Percentiles rank a stretch among this genome's conserved stretches.
Evolutionary conservation across 83 land plant species (phyloP).

Genomic region (Picea abies): DNA sequence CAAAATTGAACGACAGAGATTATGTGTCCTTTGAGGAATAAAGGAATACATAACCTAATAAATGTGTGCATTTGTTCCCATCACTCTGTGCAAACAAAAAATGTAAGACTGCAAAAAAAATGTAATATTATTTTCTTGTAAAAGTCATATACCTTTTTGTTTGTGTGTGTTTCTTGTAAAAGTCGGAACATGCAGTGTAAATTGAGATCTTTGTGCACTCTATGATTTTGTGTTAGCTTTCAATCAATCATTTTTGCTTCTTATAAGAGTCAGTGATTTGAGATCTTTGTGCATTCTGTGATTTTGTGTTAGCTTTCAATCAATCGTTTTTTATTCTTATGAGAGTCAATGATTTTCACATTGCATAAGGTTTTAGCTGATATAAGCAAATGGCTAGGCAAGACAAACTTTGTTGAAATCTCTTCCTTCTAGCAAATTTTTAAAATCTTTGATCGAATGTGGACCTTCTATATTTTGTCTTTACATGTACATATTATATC

Average conservation of each 20-base stretch:
- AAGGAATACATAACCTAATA: no score
- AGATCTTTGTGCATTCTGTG: no score
- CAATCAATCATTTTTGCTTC: neutral
- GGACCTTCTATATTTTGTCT: conserved; percentile 75
- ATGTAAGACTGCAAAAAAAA: no score
- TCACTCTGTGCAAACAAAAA: no score
- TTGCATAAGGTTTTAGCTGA: neutral
- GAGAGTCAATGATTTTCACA: no score
- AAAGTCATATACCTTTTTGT: no score
- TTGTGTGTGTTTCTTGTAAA: neutral
- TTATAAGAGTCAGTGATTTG: neutral
- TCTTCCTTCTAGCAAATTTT: conserved; percentile 85
- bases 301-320: no score
- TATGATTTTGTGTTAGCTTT: neutral
- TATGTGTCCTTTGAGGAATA: no score
- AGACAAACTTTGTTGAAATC: conserved; percentile 85
- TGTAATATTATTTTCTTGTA: no score
- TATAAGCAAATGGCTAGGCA: conserved; percentile 58
- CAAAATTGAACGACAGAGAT: neutral
- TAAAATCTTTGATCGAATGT: conserved; percentile 89
- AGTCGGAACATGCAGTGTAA: neutral
- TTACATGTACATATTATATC: conserved; percentile 57
- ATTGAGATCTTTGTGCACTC: neutral
- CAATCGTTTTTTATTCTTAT: no score
- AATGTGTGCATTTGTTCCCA: no score